These are phyloP conservation scores for Erysimum pusillum DNA, from an alignment of 441 rosid species.

Conservation along the genomic window DNA sequence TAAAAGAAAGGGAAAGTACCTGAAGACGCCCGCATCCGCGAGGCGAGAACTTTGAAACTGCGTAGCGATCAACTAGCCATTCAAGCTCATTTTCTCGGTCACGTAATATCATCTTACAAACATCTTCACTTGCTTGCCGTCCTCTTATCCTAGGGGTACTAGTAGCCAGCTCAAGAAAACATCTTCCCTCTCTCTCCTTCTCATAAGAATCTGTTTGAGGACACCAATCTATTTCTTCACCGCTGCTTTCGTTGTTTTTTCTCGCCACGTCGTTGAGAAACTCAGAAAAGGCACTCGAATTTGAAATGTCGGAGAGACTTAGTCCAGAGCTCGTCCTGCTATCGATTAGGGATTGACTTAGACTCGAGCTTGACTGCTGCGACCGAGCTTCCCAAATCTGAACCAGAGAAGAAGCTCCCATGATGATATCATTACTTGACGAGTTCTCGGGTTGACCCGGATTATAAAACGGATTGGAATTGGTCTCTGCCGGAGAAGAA, in stretches of 20 bases:
- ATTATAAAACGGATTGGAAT: background rate
- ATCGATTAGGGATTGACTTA: conserved; percentile 23
- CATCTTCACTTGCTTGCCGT: background rate
- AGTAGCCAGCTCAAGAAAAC: background rate
- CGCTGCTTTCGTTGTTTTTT: background rate
- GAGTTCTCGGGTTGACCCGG: conserved; percentile 32
- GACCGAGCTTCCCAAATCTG: conserved; percentile 90
- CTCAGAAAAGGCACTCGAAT: background rate
- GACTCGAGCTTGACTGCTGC: conserved; percentile 47
- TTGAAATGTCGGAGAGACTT: conserved; percentile 19
- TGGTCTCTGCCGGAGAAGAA: conserved; percentile 20
- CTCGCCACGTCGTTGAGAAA: conserved; percentile 35
- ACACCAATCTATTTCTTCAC: conserved; percentile 32
- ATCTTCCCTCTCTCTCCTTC: background rate
- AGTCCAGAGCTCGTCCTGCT: conserved; percentile 48
- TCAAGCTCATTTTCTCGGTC: conserved; percentile 63
- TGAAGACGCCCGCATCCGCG: conserved; percentile 67
- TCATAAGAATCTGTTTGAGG: background rate
- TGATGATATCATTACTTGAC: conserved; percentile 39
- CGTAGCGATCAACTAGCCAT: conserved; percentile 48
- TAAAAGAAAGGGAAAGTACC: conserved; percentile 45
- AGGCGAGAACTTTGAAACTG: conserved; percentile 71
- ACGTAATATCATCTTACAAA: conserved; percentile 50
- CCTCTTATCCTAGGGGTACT: conserved; percentile 3
- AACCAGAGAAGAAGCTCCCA: conserved; percentile 80